Evolutionary conservation across 2,329 filamentous ascomycete genomes (phyloP).

Genomic region (Paracorniculantispora psalliotae): DNA sequence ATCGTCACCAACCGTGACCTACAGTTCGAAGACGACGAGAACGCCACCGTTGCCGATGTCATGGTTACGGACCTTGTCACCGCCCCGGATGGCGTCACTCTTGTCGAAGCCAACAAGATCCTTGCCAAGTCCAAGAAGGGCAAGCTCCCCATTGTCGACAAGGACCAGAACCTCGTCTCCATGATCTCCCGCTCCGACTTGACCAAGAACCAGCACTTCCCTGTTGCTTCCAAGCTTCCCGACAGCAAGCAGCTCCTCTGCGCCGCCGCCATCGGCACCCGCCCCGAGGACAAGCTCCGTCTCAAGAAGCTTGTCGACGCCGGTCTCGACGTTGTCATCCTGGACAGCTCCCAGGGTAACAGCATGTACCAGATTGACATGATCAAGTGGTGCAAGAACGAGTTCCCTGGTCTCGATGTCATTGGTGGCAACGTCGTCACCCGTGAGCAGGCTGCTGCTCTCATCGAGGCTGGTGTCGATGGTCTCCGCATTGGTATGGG

Average conservation of each 20-base stretch:
- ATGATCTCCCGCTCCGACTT: conserved; percentile 91
- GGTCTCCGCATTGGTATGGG: conserved; percentile 99
- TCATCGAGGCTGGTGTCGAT: conserved; percentile 92
- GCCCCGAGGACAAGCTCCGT: conserved; percentile 84
- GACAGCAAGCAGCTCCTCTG: conserved; percentile 97
- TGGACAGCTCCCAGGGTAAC: conserved; percentile 97
- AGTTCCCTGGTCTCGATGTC: conserved; percentile 81
- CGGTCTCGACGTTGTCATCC: conserved; percentile 88
- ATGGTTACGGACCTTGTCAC: conserved; percentile 97
- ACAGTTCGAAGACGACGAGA: conserved; percentile 80
- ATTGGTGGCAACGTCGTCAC: conserved; percentile 99
- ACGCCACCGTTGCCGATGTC: conserved; percentile 73
- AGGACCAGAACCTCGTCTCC: conserved; percentile 78
- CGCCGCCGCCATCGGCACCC: conserved; percentile 90
- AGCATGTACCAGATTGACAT: conserved; percentile 98
- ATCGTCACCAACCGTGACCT: conserved; percentile 98
- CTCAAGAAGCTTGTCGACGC: conserved; percentile 87
- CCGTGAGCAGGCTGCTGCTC: conserved; percentile 83
- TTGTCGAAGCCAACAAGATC: conserved; percentile 87
- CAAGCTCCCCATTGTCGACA: conserved; percentile 89
- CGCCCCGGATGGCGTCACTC: conserved; percentile 73
- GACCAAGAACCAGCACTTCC: conserved; percentile 98
- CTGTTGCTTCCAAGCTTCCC: conserved; percentile 90
- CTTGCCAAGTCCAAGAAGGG: conserved; percentile 96
- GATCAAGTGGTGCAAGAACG: conserved; percentile 92